phyloP scores from a whole-genome alignment of 352 stramenopile species.

The Phytopythium aichiense region DNA sequence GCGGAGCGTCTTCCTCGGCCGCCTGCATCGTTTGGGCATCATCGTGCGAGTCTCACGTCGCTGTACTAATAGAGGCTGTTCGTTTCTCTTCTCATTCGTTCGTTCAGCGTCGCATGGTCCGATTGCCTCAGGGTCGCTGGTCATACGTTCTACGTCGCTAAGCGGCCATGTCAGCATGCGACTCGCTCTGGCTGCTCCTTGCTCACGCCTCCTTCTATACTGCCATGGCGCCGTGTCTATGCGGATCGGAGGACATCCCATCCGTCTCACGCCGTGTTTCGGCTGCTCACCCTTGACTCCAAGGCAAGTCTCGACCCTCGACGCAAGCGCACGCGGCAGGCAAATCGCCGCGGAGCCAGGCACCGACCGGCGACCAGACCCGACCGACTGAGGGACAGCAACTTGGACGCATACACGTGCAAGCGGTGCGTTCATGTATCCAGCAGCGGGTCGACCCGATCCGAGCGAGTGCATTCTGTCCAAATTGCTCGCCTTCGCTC shows the following conservation, averaged over 20 bases:
- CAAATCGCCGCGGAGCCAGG: neutral
- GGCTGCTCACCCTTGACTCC: neutral
- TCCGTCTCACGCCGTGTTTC: too few species aligned
- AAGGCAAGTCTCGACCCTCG: neutral
- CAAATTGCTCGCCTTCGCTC: neutral
- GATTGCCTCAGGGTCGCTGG: too few species aligned
- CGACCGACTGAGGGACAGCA: too few species aligned
- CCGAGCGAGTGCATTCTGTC: neutral
- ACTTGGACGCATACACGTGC: too few species aligned
- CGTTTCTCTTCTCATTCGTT: neutral
- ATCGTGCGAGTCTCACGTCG: neutral
- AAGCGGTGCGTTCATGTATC: neutral
- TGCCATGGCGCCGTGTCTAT: neutral
- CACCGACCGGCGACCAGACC: too few species aligned
- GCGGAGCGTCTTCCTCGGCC: neutral
- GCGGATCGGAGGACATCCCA: too few species aligned
- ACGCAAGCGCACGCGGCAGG: neutral
- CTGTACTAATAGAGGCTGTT: conserved; percentile 6
- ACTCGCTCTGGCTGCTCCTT: neutral
- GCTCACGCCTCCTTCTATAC: neutral
- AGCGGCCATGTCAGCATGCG: neutral
- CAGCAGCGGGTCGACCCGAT: neutral
- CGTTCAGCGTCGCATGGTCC: neutral
- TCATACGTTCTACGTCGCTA: neutral
- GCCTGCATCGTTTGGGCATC: neutral